Percentiles rank a stretch among this genome's conserved stretches.
Evolutionary conservation across 1,284 basidiomycete species (phyloP).

Genomic region (Pseudomicrostroma phylloplanum): DNA sequence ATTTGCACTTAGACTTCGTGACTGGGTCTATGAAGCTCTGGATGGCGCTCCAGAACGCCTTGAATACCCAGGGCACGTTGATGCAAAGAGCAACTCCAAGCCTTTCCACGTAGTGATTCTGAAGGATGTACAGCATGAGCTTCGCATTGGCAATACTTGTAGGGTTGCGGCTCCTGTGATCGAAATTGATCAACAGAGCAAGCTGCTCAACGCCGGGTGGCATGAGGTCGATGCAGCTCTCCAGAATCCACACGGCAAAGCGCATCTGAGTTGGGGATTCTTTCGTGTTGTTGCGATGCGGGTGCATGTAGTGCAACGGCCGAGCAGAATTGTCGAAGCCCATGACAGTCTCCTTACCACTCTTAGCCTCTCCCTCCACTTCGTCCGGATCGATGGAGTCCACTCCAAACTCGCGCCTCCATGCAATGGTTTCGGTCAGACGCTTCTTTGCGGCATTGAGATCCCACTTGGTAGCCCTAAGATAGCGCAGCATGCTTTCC

Average conservation of each 20-base stretch:
- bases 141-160: constrained; percentile 37
- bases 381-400: constrained; percentile 46
- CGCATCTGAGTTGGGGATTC: constrained; percentile 51
- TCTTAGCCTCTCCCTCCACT: constrained; percentile 46
- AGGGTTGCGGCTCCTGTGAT: constrained; percentile 36
- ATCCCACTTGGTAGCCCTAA: constrained; percentile 52
- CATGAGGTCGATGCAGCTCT: constrained; percentile 51
- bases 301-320: constrained; percentile 53
- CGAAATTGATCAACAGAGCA: constrained; percentile 42
- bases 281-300: constrained; percentile 45
- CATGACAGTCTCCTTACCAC: constrained; percentile 51
- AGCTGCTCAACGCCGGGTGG: constrained; percentile 50
- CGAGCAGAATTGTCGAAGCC: constrained; percentile 51
- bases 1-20: constrained; percentile 50
- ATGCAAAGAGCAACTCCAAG: constrained; percentile 51
- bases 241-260: constrained; percentile 53
- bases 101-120: constrained; percentile 48
- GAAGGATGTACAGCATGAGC: constrained; percentile 50
- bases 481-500: constrained; percentile 50
- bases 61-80: constrained; percentile 43
- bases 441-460: constrained; percentile 44
- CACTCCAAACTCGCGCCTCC: constrained; percentile 52
- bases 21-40: constrained; percentile 52
- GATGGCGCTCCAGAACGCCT: constrained; percentile 43
- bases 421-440: constrained; percentile 50